Evolutionary conservation across 140 eudicot species (phyloP), one percentile per base, ranked within the genome.

Genomic region (Anethum foeniculum): DNA sequence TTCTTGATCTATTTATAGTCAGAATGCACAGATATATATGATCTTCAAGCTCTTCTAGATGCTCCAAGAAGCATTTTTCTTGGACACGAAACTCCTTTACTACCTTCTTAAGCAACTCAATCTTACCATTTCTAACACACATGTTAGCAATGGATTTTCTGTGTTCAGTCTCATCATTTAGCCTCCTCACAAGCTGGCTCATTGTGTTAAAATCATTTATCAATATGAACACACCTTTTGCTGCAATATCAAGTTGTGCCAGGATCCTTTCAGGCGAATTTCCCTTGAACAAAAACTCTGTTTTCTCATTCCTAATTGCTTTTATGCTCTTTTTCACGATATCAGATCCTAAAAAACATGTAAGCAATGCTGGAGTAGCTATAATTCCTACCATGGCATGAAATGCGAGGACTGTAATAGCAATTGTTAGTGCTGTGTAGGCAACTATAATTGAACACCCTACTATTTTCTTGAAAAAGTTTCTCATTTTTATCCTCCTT

Each of bases 151-250:
- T 71, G 14, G 78, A 82, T 60, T 81, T 92, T 52, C 85, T 86
- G 64, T 86, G 96, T 69, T 94, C 96, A 34, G 89, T 85, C 82
- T 94, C 98, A 79, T 86, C 85, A 3, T 86, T 51, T 39, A 94
- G 77, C 79, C 90, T 88, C 83, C 76, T 79, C 67, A 87, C 96
- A 12, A 90, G 90, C 90, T 89, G 83, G 75, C 97, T 78, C 86
- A 94, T 85, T 48, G 98, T 91, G 67, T 90, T 96, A 18, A 94
- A 90, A 83, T 94, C 97, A 79, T 92, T 94, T 38, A 82, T 89
- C 81, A 94, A 71, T 6, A 88, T 85, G 77, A 84, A 94, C 71
- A 89, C 87, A 77, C 98, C 97, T 81, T 84, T 87, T 23, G 96
- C 94, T 18, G 97, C 96, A 21, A 88, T 85, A 81, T 94, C 97